Conservation (phyloP, 2,329 filamentous ascomycete species). For the Celoporthe dispersa region DNA sequence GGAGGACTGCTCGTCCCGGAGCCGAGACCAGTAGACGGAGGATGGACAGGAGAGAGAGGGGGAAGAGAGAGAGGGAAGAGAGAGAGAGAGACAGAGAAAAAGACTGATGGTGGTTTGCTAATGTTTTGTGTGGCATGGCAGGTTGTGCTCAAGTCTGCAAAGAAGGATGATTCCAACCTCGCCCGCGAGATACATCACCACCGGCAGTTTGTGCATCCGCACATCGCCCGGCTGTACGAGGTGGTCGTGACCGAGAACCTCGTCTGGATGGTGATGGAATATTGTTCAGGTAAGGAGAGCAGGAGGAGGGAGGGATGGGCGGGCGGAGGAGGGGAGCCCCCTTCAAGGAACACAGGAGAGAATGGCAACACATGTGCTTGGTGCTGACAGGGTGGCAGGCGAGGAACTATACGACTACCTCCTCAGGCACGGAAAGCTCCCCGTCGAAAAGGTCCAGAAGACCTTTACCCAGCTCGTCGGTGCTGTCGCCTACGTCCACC, state of each 20-base stretch:
- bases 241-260: constrained; percentile 94
- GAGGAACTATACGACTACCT: constrained; percentile 98
- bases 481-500: constrained; percentile 93
- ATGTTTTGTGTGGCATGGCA: constrained; percentile 42
- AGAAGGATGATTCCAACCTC: constrained; percentile 93
- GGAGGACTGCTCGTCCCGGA: background rate
- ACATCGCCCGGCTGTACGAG: constrained; percentile 96
- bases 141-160: constrained; percentile 98
- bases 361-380: background rate
- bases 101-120: background rate
- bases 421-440: constrained; percentile 81
- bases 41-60: too few relatives aligned
- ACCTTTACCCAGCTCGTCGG: constrained; percentile 96
- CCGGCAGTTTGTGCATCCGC: constrained; percentile 94
- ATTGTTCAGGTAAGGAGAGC: constrained; percentile 75
- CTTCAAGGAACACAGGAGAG: background rate
- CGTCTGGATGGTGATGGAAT: constrained; percentile 97
- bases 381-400: constrained; percentile 56
- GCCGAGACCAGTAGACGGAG: background rate
- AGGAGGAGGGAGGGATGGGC: constrained; percentile 27
- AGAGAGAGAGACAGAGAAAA: background rate
- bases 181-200: constrained; percentile 98
- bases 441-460: constrained; percentile 86
- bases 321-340: background rate
- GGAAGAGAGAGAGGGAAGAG: background rate